Base-by-base conservation (phyloP, 2,329 filamentous ascomycete genomes). In the Fusarium hainanense region DNA sequence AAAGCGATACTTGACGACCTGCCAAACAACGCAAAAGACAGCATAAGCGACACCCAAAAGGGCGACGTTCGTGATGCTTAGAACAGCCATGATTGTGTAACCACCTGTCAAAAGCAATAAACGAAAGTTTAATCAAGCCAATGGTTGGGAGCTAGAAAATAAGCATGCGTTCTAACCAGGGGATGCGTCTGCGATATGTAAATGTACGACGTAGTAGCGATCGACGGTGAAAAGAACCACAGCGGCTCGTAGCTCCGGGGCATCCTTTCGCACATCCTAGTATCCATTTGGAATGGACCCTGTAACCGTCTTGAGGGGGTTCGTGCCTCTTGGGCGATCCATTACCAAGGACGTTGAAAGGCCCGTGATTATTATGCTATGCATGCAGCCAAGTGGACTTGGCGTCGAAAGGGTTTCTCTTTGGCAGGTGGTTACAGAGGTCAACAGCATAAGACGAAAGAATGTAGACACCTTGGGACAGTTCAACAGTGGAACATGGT, bases 1-100 rank as follows among this genome's bases (percentile, higher is more conserved):
- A 12, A 67, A 69, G 20, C 70, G 67, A 18, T 72, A 72, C 23
- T 70, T 49, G 14, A 66, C 6, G 5, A 70, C 14, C 13, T 72
- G 69, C 25, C 54, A 72, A 11, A 49, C 25, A 1, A 27, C 25
- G 8, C 43, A 54, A 13, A 54, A 52, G 7, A 70, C 28, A 21
- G 65, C 6, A 18, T 68, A 70, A 6, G 40, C 51, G n/a, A 41
- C 34, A n/a, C 43, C 49, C n/a, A 70, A 18, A 11, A 70, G 44
- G 46, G 63, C 58, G 23, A 61, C 12, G 13, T 51, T 60, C 18
- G 30, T 10, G 27, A 70, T 27, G 16, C 51, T 70, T 1, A 70
- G 25, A 21, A 68, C 30, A 16, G 54, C 68, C 68, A 70, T 68
- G 7, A 18, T 61, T 16, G 37, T 32, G 7, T 25, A 14, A 10